Evolutionary conservation across 805 yeast species (phyloP).

Genomic region (Kurtzmaniella cleridarum): DNA sequence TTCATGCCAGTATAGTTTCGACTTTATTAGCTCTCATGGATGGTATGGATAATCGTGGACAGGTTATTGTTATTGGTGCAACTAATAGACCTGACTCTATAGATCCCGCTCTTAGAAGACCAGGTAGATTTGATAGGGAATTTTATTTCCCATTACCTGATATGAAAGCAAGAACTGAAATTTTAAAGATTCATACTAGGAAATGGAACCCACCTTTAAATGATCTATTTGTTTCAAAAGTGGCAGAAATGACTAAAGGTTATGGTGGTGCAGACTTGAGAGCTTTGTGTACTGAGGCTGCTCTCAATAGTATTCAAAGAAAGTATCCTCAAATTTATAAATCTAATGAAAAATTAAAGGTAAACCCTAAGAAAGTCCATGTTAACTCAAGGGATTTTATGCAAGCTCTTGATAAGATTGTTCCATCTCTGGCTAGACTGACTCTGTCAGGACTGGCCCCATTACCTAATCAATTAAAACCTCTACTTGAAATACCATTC

Average conservation of each 20-base stretch:
- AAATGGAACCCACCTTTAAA: constrained; percentile 80
- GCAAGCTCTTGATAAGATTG: constrained; percentile 76
- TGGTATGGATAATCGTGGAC: constrained; percentile 98
- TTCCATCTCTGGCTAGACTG: constrained; percentile 90
- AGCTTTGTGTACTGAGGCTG: constrained; percentile 94
- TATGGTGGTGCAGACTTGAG: constrained; percentile 97
- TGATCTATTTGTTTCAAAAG: constrained; percentile 50
- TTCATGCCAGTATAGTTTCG: constrained; percentile 95
- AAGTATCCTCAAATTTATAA: constrained; percentile 89
- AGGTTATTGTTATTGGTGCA: constrained; percentile 96
- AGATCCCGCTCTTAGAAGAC: constrained; percentile 96
- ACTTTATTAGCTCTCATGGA: constrained; percentile 95
- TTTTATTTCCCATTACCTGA: constrained; percentile 95
- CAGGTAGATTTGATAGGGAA: constrained; percentile 96
- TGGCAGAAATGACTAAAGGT: constrained; percentile 85
- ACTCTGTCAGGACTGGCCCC: constrained; percentile 71
- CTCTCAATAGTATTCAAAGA: constrained; percentile 85
- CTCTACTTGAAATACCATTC: constrained; percentile 54
- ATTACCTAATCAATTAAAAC: constrained; percentile 64
- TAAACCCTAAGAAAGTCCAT: constrained; percentile 64
- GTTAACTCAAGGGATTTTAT: constrained; percentile 83
- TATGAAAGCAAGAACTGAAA: constrained; percentile 67
- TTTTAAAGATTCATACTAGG: constrained; percentile 77
- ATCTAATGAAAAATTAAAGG: constrained; percentile 63
- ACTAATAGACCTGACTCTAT: constrained; percentile 96